These are phyloP conservation scores for Penicillium paradoxum DNA, from an alignment of 495 filamentous ascomycete genomes.

Conservation along the genomic window DNA sequence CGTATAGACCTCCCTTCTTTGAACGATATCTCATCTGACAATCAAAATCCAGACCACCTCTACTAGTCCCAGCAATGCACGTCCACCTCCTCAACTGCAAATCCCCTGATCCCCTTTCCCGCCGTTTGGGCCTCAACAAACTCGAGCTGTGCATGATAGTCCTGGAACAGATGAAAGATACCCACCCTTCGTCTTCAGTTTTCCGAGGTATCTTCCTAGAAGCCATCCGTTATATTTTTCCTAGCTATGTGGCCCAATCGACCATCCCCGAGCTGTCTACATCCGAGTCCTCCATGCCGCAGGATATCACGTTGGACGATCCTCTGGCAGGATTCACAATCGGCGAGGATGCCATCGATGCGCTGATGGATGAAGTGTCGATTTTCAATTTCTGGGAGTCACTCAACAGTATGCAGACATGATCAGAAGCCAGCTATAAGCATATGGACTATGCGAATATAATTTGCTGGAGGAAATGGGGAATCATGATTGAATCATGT, in stretches of 20 bases:
- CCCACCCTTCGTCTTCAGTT: constrained; percentile 31
- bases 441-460: not conserved
- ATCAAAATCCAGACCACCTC: constrained; percentile 24
- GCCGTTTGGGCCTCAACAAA: constrained; percentile 36
- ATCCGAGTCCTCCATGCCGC: not conserved
- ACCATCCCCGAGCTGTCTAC: not conserved
- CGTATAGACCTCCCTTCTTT: constrained; percentile 1
- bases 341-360: constrained; percentile 20
- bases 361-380: constrained; percentile 26
- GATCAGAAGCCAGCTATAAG: not conserved
- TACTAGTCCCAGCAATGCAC: constrained; percentile 40
- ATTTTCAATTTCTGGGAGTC: constrained; percentile 30
- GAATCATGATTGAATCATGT: too few species aligned
- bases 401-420: constrained; percentile 1
- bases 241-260: constrained; percentile 11
- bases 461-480: too few species aligned
- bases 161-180: constrained; percentile 34
- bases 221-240: constrained; percentile 28
- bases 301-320: not conserved
- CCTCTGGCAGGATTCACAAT: not conserved
- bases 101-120: constrained; percentile 22
- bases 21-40: not conserved
- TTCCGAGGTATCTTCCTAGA: constrained; percentile 31
- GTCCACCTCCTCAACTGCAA: constrained; percentile 36
- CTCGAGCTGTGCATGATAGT: constrained; percentile 40